Base-by-base conservation (phyloP, 495 filamentous ascomycete species). In the Aspergillus steynii region DNA sequence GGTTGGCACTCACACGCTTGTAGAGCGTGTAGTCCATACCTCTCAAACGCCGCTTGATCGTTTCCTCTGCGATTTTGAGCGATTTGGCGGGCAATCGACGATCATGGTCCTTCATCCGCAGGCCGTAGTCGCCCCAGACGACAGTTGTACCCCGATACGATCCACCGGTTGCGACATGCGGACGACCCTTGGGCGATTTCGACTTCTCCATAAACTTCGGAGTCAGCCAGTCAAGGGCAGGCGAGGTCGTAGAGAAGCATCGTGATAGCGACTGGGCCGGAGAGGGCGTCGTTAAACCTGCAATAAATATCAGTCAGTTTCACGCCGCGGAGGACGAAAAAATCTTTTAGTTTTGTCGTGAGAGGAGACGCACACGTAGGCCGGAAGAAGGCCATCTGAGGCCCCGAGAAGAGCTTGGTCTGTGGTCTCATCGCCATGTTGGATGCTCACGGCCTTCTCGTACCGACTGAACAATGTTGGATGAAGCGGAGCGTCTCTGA, bases 81-180 rank as follows among this genome's bases (percentile, higher is more conserved):
- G 95, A 91, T 51, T 83, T 71, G n/a, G 95, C 90, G 48, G 90
- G 92, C 69, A 99, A 86, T 37, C 95, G 86, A 37, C 93, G 90
- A 76, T 96, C 90, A 72, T 98, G 91, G 76, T 98, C 93, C 61
- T 83, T 86, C 86, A 99, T 92, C 50, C 95, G 92, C 69, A 99
- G 74, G 15, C 95, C 95, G 69, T 93, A 98, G 75, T 98, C 94
- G 56, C 95, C 95, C 93, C 93, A 97, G 55, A 93, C 83, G 12
- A 99, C 90, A 1, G 94, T 98, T 53, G 95, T 99, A 61, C 95
- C 95, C 61, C 94, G 91, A 8, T 83, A 87, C 47, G 90, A 93
- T 54, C 95, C 96, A 34, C 95, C 96, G 1, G 93, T 99, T 46
- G 89, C 84, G 48, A 98, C 91, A 67, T 92, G 85, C 49, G 90